Evolutionary conservation across 192 early-diverging fungal genomes (phyloP).

Genomic region (Coemansia reversa): DNA sequence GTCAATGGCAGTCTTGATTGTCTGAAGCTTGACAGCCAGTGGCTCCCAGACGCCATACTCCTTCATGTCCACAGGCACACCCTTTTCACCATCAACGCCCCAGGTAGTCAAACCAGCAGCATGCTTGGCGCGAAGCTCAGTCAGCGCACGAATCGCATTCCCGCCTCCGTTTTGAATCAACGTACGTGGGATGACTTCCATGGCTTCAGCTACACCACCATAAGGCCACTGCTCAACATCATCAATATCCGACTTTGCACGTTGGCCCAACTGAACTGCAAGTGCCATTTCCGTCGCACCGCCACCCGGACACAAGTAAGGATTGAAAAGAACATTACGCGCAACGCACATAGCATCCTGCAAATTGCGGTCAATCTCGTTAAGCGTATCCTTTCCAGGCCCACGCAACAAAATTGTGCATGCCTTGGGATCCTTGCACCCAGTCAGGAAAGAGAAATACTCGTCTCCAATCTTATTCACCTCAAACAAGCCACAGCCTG

Average conservation of each 20-base stretch:
- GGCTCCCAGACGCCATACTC: conserved; percentile 99
- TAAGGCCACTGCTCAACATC: conserved; percentile 98
- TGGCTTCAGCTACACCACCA: conserved; percentile 87
- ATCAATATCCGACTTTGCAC: conserved; percentile 77
- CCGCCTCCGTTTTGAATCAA: conserved; percentile 99
- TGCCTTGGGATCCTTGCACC: conserved; percentile 96
- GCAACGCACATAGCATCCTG: conserved; percentile 99
- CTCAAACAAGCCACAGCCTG: conserved; percentile 88
- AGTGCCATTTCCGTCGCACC: conserved; percentile 99
- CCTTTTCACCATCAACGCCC: conserved; percentile 93
- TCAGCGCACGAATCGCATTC: conserved; percentile 95
- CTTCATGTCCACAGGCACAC: conserved; percentile 94
- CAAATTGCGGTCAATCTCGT: conserved; percentile 98
- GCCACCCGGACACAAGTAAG: conserved; percentile 90
- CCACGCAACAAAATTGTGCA: conserved; percentile 98
- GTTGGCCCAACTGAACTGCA: conserved; percentile 82
- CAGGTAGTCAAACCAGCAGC: conserved; percentile 81
- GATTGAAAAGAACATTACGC: conserved; percentile 96
- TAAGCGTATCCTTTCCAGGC: conserved; percentile 95
- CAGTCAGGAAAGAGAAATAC: conserved; percentile 94
- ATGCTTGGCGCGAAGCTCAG: conserved; percentile 94
- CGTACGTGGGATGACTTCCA: conserved; percentile 98
- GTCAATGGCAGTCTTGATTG: conserved; percentile 99
- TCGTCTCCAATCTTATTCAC: conserved; percentile 99
- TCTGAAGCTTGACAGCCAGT: conserved; percentile 98